Evolutionary conservation across 495 filamentous ascomycete species (phyloP), one percentile per base, ranked within the genome.

Genomic region (Neurospora tetraspora): DNA sequence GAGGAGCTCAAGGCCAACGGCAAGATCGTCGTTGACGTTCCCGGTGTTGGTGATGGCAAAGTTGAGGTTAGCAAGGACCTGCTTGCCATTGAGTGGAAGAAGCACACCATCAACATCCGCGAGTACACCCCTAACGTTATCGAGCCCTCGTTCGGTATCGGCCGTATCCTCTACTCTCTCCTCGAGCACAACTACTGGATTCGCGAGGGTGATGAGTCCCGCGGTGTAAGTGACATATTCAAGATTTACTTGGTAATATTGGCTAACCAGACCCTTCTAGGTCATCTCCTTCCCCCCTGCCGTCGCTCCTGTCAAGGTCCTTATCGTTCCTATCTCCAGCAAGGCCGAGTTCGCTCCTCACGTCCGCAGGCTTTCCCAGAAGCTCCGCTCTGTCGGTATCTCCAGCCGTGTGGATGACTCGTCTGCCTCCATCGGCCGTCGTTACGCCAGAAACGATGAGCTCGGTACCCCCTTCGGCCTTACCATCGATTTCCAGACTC

Each of bases 81-180:
- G 39, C 83, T 94, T 76, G 86, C 83, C 39, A 91, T 94, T 77
- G 89, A 91, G 82, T 90, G 89, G 84, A 85, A 87, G 53, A 93
- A 88, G 37, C 84, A 89, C 34, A 83, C 89, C 27, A 90, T 92
- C 80, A 88, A 92, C 77, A 82, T 88, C 72, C 85, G 92, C 73
- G 91, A 94, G 78, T 94, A 91, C 82, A 93, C 89, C 2, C 92
- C 92, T 37, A 94, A 93, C 75, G 91, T 95, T 37, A 94, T 95
- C 72, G 92, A 95, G 82, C 92, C 92, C 1, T 94, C 92, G 10
- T 95, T 95, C 77, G 92, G 92, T 82, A 93, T 95, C 75, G 92
- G 92, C 69, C 87, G 92, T 69, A 93, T 94, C 43, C 79, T 94
- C 69, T 94, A 93, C 83, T 88, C 88, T 74, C 81, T 94, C 76